A percentile compares a stretch with the other conserved stretches of the same genome.
These are phyloP conservation scores for Chrysoporthe deuterocubensis DNA, from an alignment of 2,329 filamentous ascomycete species.

Conservation along the genomic window DNA sequence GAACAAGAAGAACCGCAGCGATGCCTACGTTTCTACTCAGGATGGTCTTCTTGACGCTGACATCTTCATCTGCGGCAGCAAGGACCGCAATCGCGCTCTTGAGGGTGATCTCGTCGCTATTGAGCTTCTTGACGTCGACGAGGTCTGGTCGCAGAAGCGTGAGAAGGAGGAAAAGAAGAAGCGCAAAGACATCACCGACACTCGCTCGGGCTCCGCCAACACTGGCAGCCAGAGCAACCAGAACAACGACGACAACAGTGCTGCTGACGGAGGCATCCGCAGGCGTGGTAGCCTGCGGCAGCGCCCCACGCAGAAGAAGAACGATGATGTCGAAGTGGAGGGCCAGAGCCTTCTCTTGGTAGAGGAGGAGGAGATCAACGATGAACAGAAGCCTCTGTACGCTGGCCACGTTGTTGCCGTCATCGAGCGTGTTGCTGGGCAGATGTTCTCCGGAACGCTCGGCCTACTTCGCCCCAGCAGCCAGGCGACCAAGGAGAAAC, in stretches of 20 bases:
- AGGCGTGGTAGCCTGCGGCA: conserved; percentile 94
- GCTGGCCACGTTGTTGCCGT: conserved; percentile 97
- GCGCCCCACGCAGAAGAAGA: conserved; percentile 98
- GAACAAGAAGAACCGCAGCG: conserved; percentile 99
- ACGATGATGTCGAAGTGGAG: conserved; percentile 98
- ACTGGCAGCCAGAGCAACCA: conserved; percentile 68
- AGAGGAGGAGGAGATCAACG: conserved; percentile 98
- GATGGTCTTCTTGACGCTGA: conserved; percentile 90
- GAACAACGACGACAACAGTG: conserved; percentile 63
- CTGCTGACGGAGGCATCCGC: conserved; percentile 81
- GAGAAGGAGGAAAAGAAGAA: conserved; percentile 99
- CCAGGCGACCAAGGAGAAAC: conserved; percentile 99
- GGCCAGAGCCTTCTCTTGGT: conserved; percentile 95
- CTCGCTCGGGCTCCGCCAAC: conserved; percentile 75
- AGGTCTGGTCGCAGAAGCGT: conserved; percentile 98
- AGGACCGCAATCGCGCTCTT: conserved; percentile 94
- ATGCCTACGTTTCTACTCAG: conserved; percentile 93
- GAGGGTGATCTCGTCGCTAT: conserved; percentile 96
- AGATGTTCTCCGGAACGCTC: conserved; percentile 98
- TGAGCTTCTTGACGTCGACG: conserved; percentile 95
- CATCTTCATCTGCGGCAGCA: conserved; percentile 99
- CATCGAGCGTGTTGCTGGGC: conserved; percentile 92
- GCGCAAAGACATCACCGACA: conserved; percentile 97
- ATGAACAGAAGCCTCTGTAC: conserved; percentile 96
- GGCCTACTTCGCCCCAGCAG: conserved; percentile 93